Percentiles rank a stretch among this genome's conserved stretches.
Conservation (phyloP, 495 filamentous ascomycete genomes). For the Pseudomonodictys pantanalensis region DNA sequence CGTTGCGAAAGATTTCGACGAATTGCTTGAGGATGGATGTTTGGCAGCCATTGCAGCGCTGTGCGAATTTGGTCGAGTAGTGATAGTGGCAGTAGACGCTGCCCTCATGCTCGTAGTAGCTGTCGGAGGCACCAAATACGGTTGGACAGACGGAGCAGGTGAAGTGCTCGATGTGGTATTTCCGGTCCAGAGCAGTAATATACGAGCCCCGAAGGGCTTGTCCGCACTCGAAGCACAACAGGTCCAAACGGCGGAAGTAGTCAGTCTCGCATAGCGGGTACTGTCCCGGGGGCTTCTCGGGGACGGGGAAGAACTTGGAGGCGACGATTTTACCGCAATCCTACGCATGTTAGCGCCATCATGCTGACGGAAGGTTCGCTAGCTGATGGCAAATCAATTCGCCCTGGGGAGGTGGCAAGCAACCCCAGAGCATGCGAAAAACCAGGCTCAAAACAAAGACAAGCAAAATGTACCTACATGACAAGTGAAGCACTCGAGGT, state of each 20-base stretch:
- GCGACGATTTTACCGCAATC: constrained; percentile 96
- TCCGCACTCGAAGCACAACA: constrained; percentile 88
- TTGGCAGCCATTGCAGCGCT: constrained; percentile 93
- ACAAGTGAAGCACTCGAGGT: constrained; percentile 97
- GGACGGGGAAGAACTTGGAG: constrained; percentile 96
- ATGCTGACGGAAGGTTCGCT: too few species aligned
- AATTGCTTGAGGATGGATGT: constrained; percentile 99
- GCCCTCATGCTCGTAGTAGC: constrained; percentile 97
- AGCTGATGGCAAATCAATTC: too few species aligned
- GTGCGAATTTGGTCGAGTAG: constrained; percentile 96
- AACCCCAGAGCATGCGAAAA: too few species aligned
- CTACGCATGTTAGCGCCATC: constrained; percentile 47
- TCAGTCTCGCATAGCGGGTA: constrained; percentile 98
- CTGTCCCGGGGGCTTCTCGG: constrained; percentile 81
- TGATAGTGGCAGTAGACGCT: constrained; percentile 98
- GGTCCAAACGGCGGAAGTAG: constrained; percentile 89
- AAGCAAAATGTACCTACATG: constrained; percentile 60
- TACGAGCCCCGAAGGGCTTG: constrained; percentile 95
- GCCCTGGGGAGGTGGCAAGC: too few species aligned
- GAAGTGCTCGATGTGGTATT: constrained; percentile 99
- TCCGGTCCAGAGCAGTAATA: constrained; percentile 94
- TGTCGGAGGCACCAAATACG: constrained; percentile 95
- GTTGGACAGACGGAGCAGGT: constrained; percentile 97
- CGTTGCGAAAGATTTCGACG: constrained; percentile 97
- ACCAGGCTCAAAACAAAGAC: neutral